Base-by-base conservation (phyloP, 73 alveolate genomes). In the Uronychia binucleata region DNA sequence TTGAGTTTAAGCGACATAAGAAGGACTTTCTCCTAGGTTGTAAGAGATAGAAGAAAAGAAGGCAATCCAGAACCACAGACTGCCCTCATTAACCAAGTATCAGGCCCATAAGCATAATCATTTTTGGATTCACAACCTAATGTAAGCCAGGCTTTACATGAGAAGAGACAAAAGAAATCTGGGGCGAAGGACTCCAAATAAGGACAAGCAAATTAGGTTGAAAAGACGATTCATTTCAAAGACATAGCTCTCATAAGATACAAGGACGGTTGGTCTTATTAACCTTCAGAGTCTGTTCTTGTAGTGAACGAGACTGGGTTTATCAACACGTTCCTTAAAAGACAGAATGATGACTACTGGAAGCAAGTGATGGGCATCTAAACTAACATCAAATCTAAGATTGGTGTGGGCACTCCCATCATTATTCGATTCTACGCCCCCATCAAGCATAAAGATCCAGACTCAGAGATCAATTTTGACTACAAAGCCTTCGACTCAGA, bases 191-290 rank as follows among this genome's bases (percentile, higher is more conserved):
- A 19, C n/a, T 19, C 67, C 67, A 46, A 46, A 46, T 19, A 5
- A 46, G 67, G 67, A 46, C n/a, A 19, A 19, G 67, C 67, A 11
- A 5, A 46, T 11, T 5, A 19, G 19, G 67, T 46, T 46, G 67
- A 46, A 14, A 80, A 57, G 33, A 46, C 80, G 25, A 81, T 90
- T 14, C 82, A 90, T 86, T 90, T 77, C 79, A 81, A 81, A 32
- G 96, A 90, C 74, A 86, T 86, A 0, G 96, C 93, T 0, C 28
- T 90, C 34, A 85, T 90, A n/a, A 84, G 95, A 84, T 78, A 84
- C 34, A 34, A 30, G 1, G 75, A 81, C 30, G 67, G 67, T 46
- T 11, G 5, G n/a, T 46, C 67, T 46, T 19, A 46, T 46, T 46
- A 46, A 46, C 67, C 67, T 46, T 11, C 19, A 46, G 88, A 81